Conservation (phyloP, 495 filamentous ascomycete species). For the Penicillium cosmopolitanum region DNA sequence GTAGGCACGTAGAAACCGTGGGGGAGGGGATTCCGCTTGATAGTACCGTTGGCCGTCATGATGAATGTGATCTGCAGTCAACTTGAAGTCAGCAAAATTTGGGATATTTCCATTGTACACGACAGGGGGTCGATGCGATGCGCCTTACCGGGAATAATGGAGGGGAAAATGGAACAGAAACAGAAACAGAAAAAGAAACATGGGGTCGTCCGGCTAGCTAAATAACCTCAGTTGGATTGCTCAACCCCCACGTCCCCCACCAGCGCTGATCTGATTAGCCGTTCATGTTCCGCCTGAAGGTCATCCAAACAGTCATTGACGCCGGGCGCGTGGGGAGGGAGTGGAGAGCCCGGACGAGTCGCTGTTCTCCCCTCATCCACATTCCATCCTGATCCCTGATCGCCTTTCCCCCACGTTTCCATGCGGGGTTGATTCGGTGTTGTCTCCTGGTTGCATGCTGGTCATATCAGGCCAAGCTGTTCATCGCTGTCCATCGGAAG, state of each 20-base stretch:
- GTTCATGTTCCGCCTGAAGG: conserved; percentile 12
- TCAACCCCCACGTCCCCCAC: conserved; percentile 29
- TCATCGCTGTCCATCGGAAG: no score
- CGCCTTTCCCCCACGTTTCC: conserved; percentile 20
- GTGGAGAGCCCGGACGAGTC: background rate
- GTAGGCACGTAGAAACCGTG: conserved; percentile 71
- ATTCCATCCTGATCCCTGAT: no score
- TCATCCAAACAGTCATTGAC: conserved; percentile 7
- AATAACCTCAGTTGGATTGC: conserved; percentile 22
- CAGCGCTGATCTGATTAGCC: conserved; percentile 17
- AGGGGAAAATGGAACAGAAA: background rate
- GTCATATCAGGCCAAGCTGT: no score
- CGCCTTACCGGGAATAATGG: background rate
- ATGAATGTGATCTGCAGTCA: background rate
- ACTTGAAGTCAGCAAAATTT: no score
- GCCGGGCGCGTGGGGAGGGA: conserved; percentile 13
- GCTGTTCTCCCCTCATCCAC: background rate
- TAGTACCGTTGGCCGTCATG: conserved; percentile 25
- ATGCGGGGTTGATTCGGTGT: conserved; percentile 23
- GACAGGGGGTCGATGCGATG: background rate
- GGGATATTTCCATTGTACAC: no score
- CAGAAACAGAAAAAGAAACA: background rate
- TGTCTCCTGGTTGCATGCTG: no score
- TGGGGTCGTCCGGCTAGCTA: conserved; percentile 15
- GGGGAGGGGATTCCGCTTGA: conserved; percentile 32